Conservation (phyloP, 805 yeast species). For the Barnettozyma wickerhamii region DNA sequence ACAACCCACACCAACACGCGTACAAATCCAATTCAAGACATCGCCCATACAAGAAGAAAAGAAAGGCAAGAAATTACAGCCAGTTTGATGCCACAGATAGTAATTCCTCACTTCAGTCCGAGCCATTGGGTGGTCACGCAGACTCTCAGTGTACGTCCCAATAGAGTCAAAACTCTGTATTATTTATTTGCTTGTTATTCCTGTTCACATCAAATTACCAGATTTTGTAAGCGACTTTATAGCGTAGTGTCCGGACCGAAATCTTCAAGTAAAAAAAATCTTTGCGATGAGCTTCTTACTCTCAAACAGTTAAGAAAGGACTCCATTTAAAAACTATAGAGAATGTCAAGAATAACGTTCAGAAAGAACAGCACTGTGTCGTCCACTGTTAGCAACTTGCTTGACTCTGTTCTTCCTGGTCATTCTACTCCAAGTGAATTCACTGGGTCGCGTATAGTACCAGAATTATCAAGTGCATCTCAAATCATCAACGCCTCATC, state of each 20-base stretch:
- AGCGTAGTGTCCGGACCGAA: not conserved
- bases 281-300: conserved; percentile 8
- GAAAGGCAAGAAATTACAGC: conserved; percentile 6
- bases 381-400: conserved; percentile 37
- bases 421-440: conserved; percentile 18
- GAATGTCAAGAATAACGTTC: conserved; percentile 11
- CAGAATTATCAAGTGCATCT: conserved; percentile 27
- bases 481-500: conserved; percentile 35
- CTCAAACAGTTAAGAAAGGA: too few species aligned
- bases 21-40: not conserved
- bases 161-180: not conserved
- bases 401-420: conserved; percentile 35
- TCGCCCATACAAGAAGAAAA: conserved; percentile 5
- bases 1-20: conserved; percentile 8
- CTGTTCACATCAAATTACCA: not conserved
- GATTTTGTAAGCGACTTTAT: not conserved
- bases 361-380: not conserved
- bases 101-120: not conserved
- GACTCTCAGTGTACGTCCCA: conserved; percentile 11
- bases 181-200: too few species aligned
- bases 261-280: not conserved
- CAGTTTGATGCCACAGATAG: not conserved
- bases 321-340: too few species aligned
- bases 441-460: conserved; percentile 13
- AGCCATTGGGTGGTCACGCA: not conserved